Evolutionary conservation across 805 yeast genomes (phyloP), one percentile per base, ranked within the genome.

Genomic region (Cyberlindnera americana): DNA sequence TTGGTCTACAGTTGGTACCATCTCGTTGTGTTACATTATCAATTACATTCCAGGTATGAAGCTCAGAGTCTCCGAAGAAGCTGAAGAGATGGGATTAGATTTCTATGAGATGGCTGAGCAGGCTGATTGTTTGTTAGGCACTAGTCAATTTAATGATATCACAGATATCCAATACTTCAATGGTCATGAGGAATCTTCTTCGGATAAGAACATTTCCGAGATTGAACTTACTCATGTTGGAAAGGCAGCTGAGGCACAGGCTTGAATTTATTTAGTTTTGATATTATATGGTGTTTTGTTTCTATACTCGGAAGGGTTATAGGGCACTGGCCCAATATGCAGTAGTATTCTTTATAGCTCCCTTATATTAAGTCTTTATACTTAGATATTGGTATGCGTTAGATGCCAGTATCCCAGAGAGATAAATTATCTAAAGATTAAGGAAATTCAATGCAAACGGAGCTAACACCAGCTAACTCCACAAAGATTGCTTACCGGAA

Each of bases 61-160:
- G 41, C 56, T 75, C 48, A 68, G 73, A 53, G 73, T 68, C 7
- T 33, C 59, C 16, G 67, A 59, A 15, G 76, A 67, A 47, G 75
- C 61, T 17, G 79, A 75, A 54, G 69, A 64, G 29, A 61, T 69
- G 66, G 80, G 79, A 23, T 65, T 73, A 65, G 80, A 74, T 50
- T 48, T 63, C 36, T 65, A 50, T 37, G 78, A 74, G 48, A 70
- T 73, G 73, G 69, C 69, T n/a, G 79, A 74, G 43, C 60, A 65
- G 40, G 52, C 62, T 21, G 74, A 69, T 48, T 67, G 62, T 43
- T 56, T 59, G 33, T 14, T 46, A 13, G 41, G 37, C 11, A 17
- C 30, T 4, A 35, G 19, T 28, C 17, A 36, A 6, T 39, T 17
- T 11, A 21, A 24, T 19, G 21, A 19, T 3, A 7, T 35, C 26